Base-by-base conservation (phyloP, 306 rosid genomes). In the Acmispon strigosus region DNA sequence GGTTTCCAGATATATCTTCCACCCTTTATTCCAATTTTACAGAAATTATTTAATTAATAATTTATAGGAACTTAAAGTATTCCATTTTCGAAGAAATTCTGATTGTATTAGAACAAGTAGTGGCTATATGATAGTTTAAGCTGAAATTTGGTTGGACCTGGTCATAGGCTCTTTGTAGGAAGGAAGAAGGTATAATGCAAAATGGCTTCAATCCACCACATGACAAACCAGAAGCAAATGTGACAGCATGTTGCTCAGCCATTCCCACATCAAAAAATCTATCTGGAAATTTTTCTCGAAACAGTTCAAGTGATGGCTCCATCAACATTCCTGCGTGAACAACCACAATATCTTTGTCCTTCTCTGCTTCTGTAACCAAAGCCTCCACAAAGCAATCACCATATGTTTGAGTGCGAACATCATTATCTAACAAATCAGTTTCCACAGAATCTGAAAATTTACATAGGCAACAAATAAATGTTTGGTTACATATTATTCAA, bases 221-320 rank as follows among this genome's bases (percentile, higher is more conserved):
- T 17, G 97, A 60, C 84, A 93, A 77, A 71, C 98, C 98, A 67
- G 97, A 90, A 39, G 98, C 86, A 86, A 90, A 93, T 10, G 98
- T 87, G 59, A 93, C 98, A 50, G 98, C 98, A 47, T 93, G 98
- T 77, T 93, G 98, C 85, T 93, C 98, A 4, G 97, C 97, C 89
- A 90, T 84, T 57, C 98, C 97, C 81, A 93, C 84, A 54, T 93
- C 85, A 70, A 93, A 93, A 81, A 85, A 86, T 43, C 79, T 93
- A 42, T 90, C 96, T 0, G 96, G 97, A 76, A 93, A 84, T 61
- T 81, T 85, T 49, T 86, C 87, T 34, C 39, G 94, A 71, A 90
- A 90, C 70, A 87, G 73, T 58, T 86, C 82, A 59, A 90, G 76
- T 15, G 98, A 86, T 48, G 88, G 73, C 58, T 90, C 98, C 82